A percentile compares a stretch with the other conserved stretches of the same genome.
Conservation (phyloP, 768 basidiomycete species). For the Nidularia sp. region DNA sequence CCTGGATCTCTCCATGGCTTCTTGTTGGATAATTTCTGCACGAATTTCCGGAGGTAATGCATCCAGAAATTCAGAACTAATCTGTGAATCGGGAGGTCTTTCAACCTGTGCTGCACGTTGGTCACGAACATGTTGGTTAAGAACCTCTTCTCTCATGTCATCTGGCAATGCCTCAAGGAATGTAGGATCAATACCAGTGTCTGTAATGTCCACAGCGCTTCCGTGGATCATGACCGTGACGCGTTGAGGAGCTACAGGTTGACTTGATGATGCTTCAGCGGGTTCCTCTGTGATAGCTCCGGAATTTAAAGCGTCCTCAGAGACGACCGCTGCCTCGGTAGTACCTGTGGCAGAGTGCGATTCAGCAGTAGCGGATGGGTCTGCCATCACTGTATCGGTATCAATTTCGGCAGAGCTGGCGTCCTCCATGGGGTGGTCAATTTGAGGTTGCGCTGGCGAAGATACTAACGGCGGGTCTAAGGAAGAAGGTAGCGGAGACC, state of each 20-base stretch:
- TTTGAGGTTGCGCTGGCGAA: constrained; percentile 2
- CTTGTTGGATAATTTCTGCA: constrained; percentile 95
- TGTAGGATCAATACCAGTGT: constrained; percentile 96
- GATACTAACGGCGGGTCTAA: background rate
- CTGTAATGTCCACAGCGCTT: constrained; percentile 92
- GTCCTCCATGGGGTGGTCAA: constrained; percentile 5
- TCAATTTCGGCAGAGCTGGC: constrained; percentile 5
- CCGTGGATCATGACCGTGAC: constrained; percentile 91
- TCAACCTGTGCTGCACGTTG: constrained; percentile 76
- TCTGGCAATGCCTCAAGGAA: constrained; percentile 98
- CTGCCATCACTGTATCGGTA: constrained; percentile 28
- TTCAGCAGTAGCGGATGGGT: constrained; percentile 11
- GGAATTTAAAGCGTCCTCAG: background rate
- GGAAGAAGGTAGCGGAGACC: background rate
- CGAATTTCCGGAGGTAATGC: constrained; percentile 95
- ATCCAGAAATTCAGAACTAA: constrained; percentile 93
- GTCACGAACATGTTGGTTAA: constrained; percentile 96
- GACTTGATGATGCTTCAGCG: constrained; percentile 14
- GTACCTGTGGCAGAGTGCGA: background rate
- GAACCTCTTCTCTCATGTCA: constrained; percentile 97
- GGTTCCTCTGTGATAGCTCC: constrained; percentile 8
- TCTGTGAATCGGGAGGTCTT: constrained; percentile 77
- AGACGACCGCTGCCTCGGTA: background rate
- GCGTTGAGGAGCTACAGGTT: constrained; percentile 45
- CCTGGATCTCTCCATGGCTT: constrained; percentile 77